These are phyloP conservation scores for Pythium insidiosum DNA, from an alignment of 352 stramenopile species.

Conservation along the genomic window DNA sequence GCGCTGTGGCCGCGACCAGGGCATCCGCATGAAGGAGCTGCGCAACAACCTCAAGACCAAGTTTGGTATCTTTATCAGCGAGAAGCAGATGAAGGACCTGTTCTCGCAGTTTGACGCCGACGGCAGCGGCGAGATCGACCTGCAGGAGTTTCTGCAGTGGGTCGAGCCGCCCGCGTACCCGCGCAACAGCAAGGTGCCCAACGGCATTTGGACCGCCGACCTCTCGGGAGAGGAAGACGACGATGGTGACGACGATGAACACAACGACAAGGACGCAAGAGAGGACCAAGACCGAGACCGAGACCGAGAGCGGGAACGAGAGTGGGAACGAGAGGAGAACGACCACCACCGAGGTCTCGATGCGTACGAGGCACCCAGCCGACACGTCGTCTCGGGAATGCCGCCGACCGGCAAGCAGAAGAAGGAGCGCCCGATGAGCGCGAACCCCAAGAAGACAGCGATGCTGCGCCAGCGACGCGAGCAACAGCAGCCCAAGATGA, in stretches of 20 bases:
- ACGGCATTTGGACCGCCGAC: constrained; percentile 50
- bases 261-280: constrained; percentile 3
- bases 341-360: not conserved
- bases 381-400: constrained; percentile 3
- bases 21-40: constrained; percentile 60
- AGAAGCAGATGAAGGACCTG: constrained; percentile 60
- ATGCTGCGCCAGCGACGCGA: constrained; percentile 60
- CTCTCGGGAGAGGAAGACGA: constrained; percentile 10
- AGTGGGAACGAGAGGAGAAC: not conserved
- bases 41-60: constrained; percentile 73
- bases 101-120: constrained; percentile 57
- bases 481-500: constrained; percentile 7
- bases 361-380: not conserved
- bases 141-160: constrained; percentile 71
- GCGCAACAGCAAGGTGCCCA: constrained; percentile 37
- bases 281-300: constrained; percentile 6
- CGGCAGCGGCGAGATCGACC: constrained; percentile 60
- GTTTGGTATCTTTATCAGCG: constrained; percentile 71
- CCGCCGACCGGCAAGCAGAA: constrained; percentile 17
- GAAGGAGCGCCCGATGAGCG: constrained; percentile 54
- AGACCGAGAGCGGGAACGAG: not conserved
- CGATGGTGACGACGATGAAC: constrained; percentile 14
- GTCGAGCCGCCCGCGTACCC: constrained; percentile 58
- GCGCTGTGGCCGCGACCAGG: constrained; percentile 48
- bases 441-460: constrained; percentile 52